phyloP scores from a whole-genome alignment of 768 basidiomycete species.

The Mrakia hoshinonis region DNA sequence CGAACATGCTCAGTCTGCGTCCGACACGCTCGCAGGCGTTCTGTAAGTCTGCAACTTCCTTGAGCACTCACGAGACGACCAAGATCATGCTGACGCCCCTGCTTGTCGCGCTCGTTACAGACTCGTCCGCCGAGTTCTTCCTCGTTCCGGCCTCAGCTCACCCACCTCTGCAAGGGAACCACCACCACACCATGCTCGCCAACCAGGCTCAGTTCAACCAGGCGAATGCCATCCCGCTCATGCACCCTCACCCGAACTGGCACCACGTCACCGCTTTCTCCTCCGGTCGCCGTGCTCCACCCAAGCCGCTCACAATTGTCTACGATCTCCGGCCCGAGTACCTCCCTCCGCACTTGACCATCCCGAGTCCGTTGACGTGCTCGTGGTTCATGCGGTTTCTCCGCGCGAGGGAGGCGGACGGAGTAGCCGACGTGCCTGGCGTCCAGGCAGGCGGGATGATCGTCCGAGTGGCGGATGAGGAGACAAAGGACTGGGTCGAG shows the following conservation, averaged over 20 bases:
- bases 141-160: not conserved
- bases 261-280: not conserved
- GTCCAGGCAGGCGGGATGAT: not conserved
- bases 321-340: not conserved
- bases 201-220: not conserved
- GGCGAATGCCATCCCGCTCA: not conserved
- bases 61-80: no score
- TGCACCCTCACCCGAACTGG: not conserved
- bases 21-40: not conserved
- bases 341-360: not conserved
- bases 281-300: not conserved
- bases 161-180: not conserved
- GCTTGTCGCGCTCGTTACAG: no score
- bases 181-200: not conserved
- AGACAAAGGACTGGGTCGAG: slow-evolving; percentile 1
- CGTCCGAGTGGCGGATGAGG: not conserved
- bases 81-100: no score
- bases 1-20: not conserved
- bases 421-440: not conserved
- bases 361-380: not conserved
- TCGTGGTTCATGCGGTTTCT: slow-evolving; percentile 9
- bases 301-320: not conserved
- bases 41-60: not conserved
- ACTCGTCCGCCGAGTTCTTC: no score
- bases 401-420: not conserved